Conservation (phyloP, 768 basidiomycete genomes). For the Serendipita indica region DNA sequence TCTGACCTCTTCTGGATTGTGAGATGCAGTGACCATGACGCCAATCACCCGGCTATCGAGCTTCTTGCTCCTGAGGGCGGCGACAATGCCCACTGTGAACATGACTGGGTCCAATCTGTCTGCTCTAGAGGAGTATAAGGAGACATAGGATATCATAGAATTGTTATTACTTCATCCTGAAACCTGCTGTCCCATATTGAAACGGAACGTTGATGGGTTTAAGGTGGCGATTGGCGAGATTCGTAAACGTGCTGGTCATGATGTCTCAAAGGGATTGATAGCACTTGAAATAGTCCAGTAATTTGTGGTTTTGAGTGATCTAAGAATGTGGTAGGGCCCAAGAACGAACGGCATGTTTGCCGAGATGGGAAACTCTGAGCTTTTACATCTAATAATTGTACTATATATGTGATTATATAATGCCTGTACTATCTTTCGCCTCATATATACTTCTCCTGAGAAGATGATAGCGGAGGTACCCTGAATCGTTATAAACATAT, state of each 20-base stretch:
- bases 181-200: conserved; percentile 90
- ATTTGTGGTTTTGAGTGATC: no score
- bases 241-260: background rate
- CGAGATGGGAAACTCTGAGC: no score
- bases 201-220: conserved; percentile 57
- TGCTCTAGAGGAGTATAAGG: conserved; percentile 32
- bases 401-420: no score
- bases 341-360: no score
- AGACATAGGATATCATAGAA: conserved; percentile 13
- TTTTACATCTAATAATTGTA: no score
- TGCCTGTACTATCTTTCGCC: no score
- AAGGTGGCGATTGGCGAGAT: conserved; percentile 45
- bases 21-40: conserved; percentile 99
- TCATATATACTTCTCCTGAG: no score
- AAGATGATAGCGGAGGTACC: no score
- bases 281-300: no score
- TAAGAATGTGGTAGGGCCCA: no score
- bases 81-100: conserved; percentile 83
- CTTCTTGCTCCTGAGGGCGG: conserved; percentile 78
- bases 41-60: conserved; percentile 87
- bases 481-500: no score
- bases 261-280: no score
- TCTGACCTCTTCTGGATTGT: conserved; percentile 85
- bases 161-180: conserved; percentile 65
- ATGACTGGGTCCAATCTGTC: conserved; percentile 73